phyloP scores from a whole-genome alignment of 2,329 filamentous ascomycete species.

The Escovopsis sp. region DNA sequence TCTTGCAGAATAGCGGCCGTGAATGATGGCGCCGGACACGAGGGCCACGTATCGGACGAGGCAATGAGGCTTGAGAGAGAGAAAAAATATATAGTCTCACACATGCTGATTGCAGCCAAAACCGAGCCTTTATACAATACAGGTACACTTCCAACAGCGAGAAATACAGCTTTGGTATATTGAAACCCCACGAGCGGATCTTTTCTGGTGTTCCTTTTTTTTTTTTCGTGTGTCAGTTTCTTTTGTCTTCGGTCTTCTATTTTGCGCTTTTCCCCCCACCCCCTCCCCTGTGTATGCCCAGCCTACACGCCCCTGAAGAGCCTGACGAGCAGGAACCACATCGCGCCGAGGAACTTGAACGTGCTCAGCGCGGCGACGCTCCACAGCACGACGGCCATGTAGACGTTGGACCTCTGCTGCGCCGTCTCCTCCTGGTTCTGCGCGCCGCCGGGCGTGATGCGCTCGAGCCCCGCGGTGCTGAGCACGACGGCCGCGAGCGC shows the following conservation, averaged over 20 bases:
- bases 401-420: conserved; percentile 54
- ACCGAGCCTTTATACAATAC: too few species aligned
- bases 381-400: conserved; percentile 79
- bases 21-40: too few species aligned
- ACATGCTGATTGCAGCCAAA: too few species aligned
- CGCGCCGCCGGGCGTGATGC: conserved; percentile 34
- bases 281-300: too few species aligned
- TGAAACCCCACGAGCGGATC: background rate
- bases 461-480: conserved; percentile 68
- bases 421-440: conserved; percentile 23
- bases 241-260: too few species aligned
- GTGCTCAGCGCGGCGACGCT: conserved; percentile 71
- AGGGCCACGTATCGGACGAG: too few species aligned
- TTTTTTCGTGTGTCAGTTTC: background rate
- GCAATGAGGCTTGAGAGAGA: background rate
- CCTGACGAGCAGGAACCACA: conserved; percentile 85
- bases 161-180: background rate
- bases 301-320: conserved; percentile 60
- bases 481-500: conserved; percentile 75
- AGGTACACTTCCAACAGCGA: background rate
- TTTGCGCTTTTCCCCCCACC: too few species aligned
- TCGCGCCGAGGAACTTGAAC: conserved; percentile 75
- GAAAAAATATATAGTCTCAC: background rate
- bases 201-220: background rate
- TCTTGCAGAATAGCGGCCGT: too few species aligned